Evolutionary conservation across 208 protist genomes (phyloP).

Genomic region (Wallacemonas sp.): DNA sequence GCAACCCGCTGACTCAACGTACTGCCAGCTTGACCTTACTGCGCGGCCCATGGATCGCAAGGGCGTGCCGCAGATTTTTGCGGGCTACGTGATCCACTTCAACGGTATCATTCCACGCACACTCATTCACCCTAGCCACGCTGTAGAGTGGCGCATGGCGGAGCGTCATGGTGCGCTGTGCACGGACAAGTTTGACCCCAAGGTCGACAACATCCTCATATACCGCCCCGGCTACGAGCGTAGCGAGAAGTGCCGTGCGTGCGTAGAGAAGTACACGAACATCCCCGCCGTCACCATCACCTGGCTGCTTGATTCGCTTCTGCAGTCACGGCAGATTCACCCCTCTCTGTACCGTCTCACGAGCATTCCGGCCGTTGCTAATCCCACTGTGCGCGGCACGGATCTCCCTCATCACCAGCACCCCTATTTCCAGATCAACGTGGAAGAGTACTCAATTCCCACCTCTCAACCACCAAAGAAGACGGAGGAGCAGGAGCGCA

Average conservation of each 20-base stretch:
- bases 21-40: constrained; percentile 71
- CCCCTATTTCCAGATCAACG: constrained; percentile 85
- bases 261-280: constrained; percentile 51
- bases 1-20: constrained; percentile 39
- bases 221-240: constrained; percentile 90
- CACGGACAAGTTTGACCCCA: constrained; percentile 57
- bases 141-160: constrained; percentile 90
- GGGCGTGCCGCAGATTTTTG: constrained; percentile 85
- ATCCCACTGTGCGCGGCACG: constrained; percentile 55
- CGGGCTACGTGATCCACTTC: constrained; percentile 83
- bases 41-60: constrained; percentile 67
- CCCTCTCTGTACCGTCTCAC: constrained; percentile 65
- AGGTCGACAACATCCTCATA: constrained; percentile 62
- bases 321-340: constrained; percentile 88
- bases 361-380: constrained; percentile 72
- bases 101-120: constrained; percentile 89
- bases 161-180: constrained; percentile 85
- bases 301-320: constrained; percentile 88
- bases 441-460: constrained; percentile 73
- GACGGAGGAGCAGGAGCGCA: constrained; percentile 17
- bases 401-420: constrained; percentile 85
- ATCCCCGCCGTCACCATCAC: constrained; percentile 74
- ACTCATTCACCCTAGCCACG: constrained; percentile 80
- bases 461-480: constrained; percentile 53
- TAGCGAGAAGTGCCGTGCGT: constrained; percentile 84